phyloP scores from a whole-genome alignment of 139 green algal genomes.

The Chlorella sp. region DNA sequence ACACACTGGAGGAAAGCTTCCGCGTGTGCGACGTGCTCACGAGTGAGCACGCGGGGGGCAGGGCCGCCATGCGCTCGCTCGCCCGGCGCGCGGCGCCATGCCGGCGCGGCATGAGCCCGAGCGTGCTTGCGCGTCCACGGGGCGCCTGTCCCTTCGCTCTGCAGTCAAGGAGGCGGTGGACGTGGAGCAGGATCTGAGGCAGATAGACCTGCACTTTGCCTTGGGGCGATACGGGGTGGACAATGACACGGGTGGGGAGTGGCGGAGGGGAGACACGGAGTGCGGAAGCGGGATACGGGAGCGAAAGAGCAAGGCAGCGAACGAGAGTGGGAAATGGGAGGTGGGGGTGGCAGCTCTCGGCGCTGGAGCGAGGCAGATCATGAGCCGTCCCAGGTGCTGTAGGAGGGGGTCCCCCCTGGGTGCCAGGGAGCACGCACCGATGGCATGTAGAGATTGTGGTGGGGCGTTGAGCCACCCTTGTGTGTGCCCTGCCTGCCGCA shows the following conservation, averaged over 20 bases:
- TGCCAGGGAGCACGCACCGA: background rate
- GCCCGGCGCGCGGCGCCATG: background rate
- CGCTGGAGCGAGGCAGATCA: too few species aligned
- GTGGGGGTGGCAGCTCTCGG: too few species aligned
- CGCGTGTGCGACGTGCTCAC: conserved; percentile 25
- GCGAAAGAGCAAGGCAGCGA: too few species aligned
- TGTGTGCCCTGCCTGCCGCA: too few species aligned
- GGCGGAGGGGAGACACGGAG: background rate
- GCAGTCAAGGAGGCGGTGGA: conserved; percentile 27
- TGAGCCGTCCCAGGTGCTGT: background rate
- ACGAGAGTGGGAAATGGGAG: too few species aligned
- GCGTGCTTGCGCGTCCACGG: background rate
- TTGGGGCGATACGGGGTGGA: conserved; percentile 16
- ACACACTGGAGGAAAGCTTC: background rate
- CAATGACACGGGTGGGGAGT: conserved; percentile 17
- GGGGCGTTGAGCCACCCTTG: too few species aligned
- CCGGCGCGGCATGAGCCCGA: background rate
- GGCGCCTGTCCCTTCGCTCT: background rate
- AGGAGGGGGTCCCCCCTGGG: background rate
- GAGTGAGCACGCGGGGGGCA: conserved; percentile 4
- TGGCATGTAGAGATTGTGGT: too few species aligned
- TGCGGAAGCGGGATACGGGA: background rate
- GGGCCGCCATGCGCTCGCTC: background rate
- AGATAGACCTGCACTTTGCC: conserved; percentile 1
- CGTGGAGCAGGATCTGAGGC: background rate